phyloP scores from a whole-genome alignment of 2,329 filamentous ascomycete genomes.

The Colletotrichum horii region DNA sequence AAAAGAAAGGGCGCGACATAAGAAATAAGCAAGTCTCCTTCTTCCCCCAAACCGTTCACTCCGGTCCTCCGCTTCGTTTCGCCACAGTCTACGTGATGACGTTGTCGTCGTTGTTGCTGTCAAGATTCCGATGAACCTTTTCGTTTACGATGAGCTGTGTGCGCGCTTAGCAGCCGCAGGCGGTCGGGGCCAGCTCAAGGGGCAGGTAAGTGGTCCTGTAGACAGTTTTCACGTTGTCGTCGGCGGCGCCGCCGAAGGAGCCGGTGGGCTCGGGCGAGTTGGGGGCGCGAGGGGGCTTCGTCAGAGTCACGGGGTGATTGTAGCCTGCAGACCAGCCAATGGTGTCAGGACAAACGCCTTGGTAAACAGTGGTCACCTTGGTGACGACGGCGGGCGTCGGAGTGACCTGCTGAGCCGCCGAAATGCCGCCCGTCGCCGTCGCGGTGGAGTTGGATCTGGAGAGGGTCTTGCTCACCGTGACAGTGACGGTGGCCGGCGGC shows the following conservation, averaged over 20 bases:
- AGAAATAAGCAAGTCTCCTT: neutral
- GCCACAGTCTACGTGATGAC: neutral
- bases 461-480: conserved; percentile 24
- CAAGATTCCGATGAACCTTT: neutral
- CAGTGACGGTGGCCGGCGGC: conserved; percentile 28
- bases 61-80: neutral
- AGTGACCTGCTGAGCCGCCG: conserved; percentile 10
- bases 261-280: neutral
- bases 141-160: neutral
- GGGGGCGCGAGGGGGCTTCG: conserved; percentile 5
- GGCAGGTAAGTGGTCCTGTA: conserved; percentile 19
- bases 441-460: conserved; percentile 16
- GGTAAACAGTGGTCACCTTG: conserved; percentile 1
- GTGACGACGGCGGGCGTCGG: neutral
- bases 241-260: neutral
- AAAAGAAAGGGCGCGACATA: neutral
- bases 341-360: conserved; percentile 20
- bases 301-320: conserved; percentile 18
- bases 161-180: conserved; percentile 3
- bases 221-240: conserved; percentile 7
- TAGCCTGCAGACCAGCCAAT: conserved; percentile 19
- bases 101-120: neutral
- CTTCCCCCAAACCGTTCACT: neutral
- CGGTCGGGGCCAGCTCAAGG: conserved; percentile 5
- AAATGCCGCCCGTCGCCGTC: conserved; percentile 16